Percentiles rank a stretch among this genome's conserved stretches.
Conservation (phyloP, 1,284 basidiomycete genomes). For the Caloboletus firmus region DNA sequence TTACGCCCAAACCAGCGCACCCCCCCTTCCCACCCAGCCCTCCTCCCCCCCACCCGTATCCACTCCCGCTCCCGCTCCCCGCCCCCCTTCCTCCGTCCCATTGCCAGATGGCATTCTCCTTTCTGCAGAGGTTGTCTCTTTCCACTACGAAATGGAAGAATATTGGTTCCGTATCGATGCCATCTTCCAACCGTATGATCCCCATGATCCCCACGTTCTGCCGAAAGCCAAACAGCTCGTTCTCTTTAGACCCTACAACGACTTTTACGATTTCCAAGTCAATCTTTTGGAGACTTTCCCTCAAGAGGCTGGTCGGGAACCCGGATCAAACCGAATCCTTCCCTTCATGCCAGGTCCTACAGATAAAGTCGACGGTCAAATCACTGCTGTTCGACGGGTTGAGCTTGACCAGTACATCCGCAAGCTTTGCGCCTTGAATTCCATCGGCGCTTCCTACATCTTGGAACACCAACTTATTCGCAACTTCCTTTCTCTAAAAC, state of each 20-base stretch:
- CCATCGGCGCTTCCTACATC: constrained; percentile 73
- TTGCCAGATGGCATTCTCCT: constrained; percentile 84
- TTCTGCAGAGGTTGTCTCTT: constrained; percentile 90
- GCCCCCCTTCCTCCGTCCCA: constrained; percentile 41
- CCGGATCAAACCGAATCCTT: constrained; percentile 69
- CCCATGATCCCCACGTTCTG: constrained; percentile 49
- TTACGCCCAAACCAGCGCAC: constrained; percentile 35
- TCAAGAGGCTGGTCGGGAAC: constrained; percentile 79
- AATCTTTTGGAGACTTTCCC: constrained; percentile 85
- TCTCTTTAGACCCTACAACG: constrained; percentile 94
- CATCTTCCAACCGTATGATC: constrained; percentile 78
- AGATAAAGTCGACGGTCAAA: constrained; percentile 78
- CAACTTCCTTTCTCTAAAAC: constrained; percentile 82
- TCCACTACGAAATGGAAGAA: constrained; percentile 94
- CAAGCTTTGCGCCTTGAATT: constrained; percentile 70
- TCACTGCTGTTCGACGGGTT: constrained; percentile 78
- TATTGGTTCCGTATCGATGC: constrained; percentile 98
- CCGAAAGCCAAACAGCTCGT: constrained; percentile 80
- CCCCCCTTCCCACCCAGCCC: constrained; percentile 18
- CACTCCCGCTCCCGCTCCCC: constrained; percentile 13
- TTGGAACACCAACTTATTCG: constrained; percentile 81
- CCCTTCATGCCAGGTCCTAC: constrained; percentile 97
- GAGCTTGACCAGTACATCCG: constrained; percentile 91
- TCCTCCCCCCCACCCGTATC: constrained; percentile 19
- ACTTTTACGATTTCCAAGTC: constrained; percentile 98